phyloP scores from a whole-genome alignment of 495 filamentous ascomycete genomes.

The Penicillium roqueforti region DNA sequence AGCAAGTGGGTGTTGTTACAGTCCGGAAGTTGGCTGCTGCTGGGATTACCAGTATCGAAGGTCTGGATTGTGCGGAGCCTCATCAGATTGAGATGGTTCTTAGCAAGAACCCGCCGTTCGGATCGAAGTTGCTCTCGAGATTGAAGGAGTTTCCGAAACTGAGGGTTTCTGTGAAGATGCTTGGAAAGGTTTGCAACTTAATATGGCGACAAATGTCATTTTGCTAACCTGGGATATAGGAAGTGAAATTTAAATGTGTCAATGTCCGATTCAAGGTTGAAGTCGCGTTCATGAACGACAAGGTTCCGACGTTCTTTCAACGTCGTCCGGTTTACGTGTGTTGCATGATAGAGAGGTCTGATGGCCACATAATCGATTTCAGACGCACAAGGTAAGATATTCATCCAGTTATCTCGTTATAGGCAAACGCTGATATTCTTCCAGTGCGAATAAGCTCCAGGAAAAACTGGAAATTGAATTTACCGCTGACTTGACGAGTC shows the following conservation, averaged over 20 bases:
- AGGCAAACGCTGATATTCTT: neutral
- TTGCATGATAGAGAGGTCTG: slow-evolving; percentile 70
- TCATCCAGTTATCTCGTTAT: neutral
- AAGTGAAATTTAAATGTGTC: slow-evolving; percentile 42
- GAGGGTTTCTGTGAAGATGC: slow-evolving; percentile 51
- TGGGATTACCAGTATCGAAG: slow-evolving; percentile 66
- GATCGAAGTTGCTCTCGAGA: slow-evolving; percentile 59
- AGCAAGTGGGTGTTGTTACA: slow-evolving; percentile 71
- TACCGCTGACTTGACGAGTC: slow-evolving; percentile 49
- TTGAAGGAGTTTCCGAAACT: slow-evolving; percentile 74
- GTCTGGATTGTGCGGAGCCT: slow-evolving; percentile 62
- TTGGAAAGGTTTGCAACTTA: slow-evolving; percentile 41
- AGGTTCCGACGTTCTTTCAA: slow-evolving; percentile 56
- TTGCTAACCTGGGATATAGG: slow-evolving; percentile 25
- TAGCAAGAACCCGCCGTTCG: slow-evolving; percentile 79
- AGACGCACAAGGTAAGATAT: slow-evolving; percentile 58
- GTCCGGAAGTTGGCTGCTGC: slow-evolving; percentile 72
- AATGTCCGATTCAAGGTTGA: slow-evolving; percentile 61
- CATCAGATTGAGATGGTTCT: slow-evolving; percentile 72
- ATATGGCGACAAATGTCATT: neutral
- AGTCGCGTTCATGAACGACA: slow-evolving; percentile 69
- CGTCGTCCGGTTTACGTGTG: slow-evolving; percentile 61
- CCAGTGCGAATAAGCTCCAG: slow-evolving; percentile 62
- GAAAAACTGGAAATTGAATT: slow-evolving; percentile 61
- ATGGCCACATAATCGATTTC: slow-evolving; percentile 73